A percentile compares a stretch with the other conserved stretches of the same genome.
Conservation (phyloP, 2,329 filamentous ascomycete species). For the Chaetomium olivaceum region DNA sequence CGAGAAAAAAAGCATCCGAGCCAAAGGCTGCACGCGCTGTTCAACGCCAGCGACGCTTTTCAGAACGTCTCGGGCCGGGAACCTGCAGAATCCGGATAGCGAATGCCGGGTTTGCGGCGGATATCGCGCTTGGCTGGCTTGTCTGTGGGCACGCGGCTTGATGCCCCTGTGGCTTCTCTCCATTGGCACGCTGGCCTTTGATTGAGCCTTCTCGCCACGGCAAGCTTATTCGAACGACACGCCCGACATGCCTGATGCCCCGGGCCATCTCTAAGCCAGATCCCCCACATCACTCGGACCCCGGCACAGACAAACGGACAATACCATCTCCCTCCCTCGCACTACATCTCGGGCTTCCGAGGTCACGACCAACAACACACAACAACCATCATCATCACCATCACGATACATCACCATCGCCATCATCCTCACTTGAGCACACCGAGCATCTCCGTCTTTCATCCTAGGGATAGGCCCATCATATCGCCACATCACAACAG, state of each 20-base stretch:
- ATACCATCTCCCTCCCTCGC: constrained; percentile 11
- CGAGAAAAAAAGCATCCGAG: neutral
- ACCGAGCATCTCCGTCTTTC: neutral
- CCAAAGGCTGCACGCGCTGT: neutral
- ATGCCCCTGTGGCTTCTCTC: constrained; percentile 20
- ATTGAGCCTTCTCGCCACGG: constrained; percentile 22
- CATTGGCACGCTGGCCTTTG: constrained; percentile 26
- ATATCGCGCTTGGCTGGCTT: constrained; percentile 11
- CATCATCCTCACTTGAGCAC: neutral
- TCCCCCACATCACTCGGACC: constrained; percentile 13
- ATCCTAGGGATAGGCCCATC: neutral
- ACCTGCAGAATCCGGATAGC: constrained; percentile 11
- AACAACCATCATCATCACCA: neutral
- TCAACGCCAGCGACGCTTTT: constrained; percentile 7
- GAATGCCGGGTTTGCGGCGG: constrained; percentile 15
- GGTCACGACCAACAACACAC: neutral
- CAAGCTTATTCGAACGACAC: constrained; percentile 29
- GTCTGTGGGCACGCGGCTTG: constrained; percentile 9
- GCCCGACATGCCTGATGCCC: constrained; percentile 5
- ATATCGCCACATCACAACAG: neutral
- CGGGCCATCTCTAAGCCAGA: constrained; percentile 11
- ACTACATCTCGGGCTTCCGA: constrained; percentile 14
- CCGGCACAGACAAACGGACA: constrained; percentile 14
- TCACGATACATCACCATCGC: neutral
- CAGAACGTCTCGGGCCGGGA: neutral